These are phyloP conservation scores for Euryodendron excelsum DNA, from an alignment of 148 eudicot genomes.

Conservation along the genomic window DNA sequence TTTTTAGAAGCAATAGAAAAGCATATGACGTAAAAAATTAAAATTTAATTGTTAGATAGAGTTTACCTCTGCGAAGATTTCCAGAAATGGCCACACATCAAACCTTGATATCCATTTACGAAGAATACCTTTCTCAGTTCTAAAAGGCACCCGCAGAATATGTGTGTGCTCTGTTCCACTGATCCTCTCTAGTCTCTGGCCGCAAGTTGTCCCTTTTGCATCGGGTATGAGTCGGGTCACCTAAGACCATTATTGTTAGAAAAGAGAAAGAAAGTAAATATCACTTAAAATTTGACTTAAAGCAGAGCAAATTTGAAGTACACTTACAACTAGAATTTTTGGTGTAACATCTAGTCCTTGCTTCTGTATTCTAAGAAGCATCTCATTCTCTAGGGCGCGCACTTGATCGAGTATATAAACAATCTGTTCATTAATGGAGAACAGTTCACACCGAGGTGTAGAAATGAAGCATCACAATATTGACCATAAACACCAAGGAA, in stretches of 20 bases:
- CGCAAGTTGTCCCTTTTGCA: conserved; percentile 44
- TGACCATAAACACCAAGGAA: neutral
- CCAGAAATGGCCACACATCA: conserved; percentile 46
- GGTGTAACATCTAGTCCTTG: conserved; percentile 47
- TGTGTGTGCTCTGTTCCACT: conserved; percentile 37
- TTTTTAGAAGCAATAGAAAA: neutral
- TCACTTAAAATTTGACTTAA: neutral
- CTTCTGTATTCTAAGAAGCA: conserved; percentile 43
- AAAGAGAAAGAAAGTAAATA: neutral
- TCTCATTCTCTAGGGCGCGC: conserved; percentile 48
- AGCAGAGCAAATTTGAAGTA: neutral
- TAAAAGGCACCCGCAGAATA: conserved; percentile 42
- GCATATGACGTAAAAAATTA: neutral
- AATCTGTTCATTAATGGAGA: conserved; percentile 18
- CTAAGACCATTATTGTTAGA: conserved; percentile 12
- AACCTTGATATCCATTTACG: conserved; percentile 49
- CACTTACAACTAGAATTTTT: conserved; percentile 39
- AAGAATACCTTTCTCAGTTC: conserved; percentile 37
- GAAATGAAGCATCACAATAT: neutral
- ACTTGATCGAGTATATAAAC: conserved; percentile 59
- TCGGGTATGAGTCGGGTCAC: conserved; percentile 38
- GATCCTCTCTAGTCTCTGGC: conserved; percentile 36
- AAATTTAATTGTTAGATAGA: neutral
- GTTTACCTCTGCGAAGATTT: conserved; percentile 41
- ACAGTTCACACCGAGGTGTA: too few relatives aligned